Percentiles rank a stretch among this genome's conserved stretches.
Evolutionary conservation across 2,329 filamentous ascomycete species (phyloP).

Genomic region (Podosphaera aphanis): DNA sequence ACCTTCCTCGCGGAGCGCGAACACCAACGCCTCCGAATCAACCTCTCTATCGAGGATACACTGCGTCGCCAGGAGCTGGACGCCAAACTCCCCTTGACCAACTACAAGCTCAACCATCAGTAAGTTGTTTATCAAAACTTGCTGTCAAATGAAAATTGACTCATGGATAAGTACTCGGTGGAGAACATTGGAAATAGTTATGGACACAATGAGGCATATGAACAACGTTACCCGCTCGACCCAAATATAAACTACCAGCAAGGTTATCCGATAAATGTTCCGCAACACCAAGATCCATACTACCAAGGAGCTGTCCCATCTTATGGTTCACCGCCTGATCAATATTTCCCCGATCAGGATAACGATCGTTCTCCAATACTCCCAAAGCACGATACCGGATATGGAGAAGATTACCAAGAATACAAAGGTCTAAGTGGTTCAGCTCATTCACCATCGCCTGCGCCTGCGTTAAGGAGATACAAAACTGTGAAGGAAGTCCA

Average conservation of each 20-base stretch:
- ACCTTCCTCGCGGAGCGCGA: constrained; percentile 25
- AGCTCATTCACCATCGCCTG: constrained; percentile 22
- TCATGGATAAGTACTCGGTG: constrained; percentile 36
- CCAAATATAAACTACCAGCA: constrained; percentile 26
- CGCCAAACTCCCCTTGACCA: constrained; percentile 45
- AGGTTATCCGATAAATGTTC: constrained; percentile 58
- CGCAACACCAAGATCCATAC: constrained; percentile 72
- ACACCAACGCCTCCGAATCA: constrained; percentile 56
- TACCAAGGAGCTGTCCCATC: constrained; percentile 42
- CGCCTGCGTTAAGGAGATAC: constrained; percentile 55
- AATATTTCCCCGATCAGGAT: constrained; percentile 27
- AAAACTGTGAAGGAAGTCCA: constrained; percentile 99
- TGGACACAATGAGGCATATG: constrained; percentile 37
- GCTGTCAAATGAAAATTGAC: constrained; percentile 4
- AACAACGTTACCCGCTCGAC: constrained; percentile 25
- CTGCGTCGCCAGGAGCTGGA: constrained; percentile 32
- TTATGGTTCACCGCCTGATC: constrained; percentile 7
- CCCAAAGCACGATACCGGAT: constrained; percentile 22
- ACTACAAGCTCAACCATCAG: constrained; percentile 63
- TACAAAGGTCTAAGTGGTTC: constrained; percentile 22
- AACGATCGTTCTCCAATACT: constrained; percentile 60
- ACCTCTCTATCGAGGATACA: constrained; percentile 62
- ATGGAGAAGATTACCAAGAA: constrained; percentile 31
- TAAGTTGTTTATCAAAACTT: constrained; percentile 23
- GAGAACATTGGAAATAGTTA: constrained; percentile 41